Conservation (phyloP, 345 rosid genomes). For the Aegle marmelos region DNA sequence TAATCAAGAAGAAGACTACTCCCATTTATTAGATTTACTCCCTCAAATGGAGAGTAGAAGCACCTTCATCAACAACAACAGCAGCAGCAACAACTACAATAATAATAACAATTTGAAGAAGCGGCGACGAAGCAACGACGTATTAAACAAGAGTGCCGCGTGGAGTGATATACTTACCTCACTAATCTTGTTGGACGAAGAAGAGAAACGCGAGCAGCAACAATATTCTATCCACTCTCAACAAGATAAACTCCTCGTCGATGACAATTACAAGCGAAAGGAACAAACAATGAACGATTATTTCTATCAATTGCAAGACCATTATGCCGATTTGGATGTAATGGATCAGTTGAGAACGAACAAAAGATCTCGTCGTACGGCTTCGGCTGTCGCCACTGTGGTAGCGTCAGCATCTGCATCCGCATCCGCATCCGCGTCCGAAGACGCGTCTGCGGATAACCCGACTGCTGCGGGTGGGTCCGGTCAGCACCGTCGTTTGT, state of each 20-base stretch:
- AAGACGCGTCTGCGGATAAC: neutral
- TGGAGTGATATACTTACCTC: conserved; percentile 49
- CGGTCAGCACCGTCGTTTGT: conserved; percentile 52
- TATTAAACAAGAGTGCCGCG: conserved; percentile 9
- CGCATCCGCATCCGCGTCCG: conserved; percentile 3
- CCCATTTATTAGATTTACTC: conserved; percentile 30
- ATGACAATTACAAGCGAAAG: conserved; percentile 43
- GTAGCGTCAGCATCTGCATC: conserved; percentile 4
- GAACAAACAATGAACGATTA: conserved; percentile 35
- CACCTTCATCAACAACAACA: neutral
- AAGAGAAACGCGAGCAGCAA: conserved; percentile 48
- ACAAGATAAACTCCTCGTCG: conserved; percentile 37
- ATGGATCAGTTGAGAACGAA: conserved; percentile 23
- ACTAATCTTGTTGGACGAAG: conserved; percentile 52
- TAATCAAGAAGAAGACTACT: conserved; percentile 50
- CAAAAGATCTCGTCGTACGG: conserved; percentile 40
- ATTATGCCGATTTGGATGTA: conserved; percentile 33
- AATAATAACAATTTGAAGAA: conserved; percentile 30
- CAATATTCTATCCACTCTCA: conserved; percentile 36
- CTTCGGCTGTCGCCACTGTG: conserved; percentile 14
- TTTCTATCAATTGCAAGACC: conserved; percentile 32
- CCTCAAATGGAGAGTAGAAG: conserved; percentile 26
- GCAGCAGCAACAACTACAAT: neutral
- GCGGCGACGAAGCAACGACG: conserved; percentile 41
- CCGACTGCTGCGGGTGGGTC: conserved; percentile 14